A percentile compares a stretch with the other conserved stretches of the same genome.
Evolutionary conservation across 805 yeast species (phyloP).

Genomic region (Groenewaldozyma salmanticensis): DNA sequence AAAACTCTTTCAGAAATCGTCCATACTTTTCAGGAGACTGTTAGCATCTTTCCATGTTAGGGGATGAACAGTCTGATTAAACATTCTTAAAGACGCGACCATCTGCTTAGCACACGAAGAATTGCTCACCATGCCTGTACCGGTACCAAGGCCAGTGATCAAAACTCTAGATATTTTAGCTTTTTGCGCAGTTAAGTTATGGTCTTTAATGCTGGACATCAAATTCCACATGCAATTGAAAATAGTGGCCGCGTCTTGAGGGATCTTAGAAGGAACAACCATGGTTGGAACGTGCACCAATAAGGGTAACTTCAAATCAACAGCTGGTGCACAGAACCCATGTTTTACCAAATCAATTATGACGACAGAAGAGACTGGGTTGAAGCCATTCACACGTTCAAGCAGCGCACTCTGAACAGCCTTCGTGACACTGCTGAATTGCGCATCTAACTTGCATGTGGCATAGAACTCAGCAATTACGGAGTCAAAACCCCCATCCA

Average conservation of each 20-base stretch:
- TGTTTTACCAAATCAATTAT: conserved; percentile 23
- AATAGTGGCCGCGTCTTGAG: conserved; percentile 16
- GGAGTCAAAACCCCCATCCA: conserved; percentile 45
- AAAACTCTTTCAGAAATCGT: no score
- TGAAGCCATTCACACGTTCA: conserved; percentile 24
- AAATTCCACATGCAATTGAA: conserved; percentile 34
- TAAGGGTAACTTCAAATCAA: conserved; percentile 19
- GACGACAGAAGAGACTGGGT: conserved; percentile 25
- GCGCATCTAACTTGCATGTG: neutral
- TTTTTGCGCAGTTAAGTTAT: neutral
- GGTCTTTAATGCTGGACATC: conserved; percentile 18
- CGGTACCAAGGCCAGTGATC: conserved; percentile 34
- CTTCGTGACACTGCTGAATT: conserved; percentile 5
- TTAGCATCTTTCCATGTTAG: neutral
- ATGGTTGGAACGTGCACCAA: conserved; percentile 33
- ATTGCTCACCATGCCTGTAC: conserved; percentile 29
- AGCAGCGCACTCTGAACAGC: conserved; percentile 11
- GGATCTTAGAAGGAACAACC: conserved; percentile 25
- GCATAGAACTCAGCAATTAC: conserved; percentile 27
- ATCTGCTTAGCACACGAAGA: conserved; percentile 28
- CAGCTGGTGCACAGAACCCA: neutral
- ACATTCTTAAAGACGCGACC: conserved; percentile 21
- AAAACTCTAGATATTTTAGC: conserved; percentile 21
- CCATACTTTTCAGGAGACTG: no score
- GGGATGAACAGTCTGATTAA: neutral